These are phyloP conservation scores for Alternaria postmessia DNA, from an alignment of 2,329 filamentous ascomycete species.

Conservation along the genomic window DNA sequence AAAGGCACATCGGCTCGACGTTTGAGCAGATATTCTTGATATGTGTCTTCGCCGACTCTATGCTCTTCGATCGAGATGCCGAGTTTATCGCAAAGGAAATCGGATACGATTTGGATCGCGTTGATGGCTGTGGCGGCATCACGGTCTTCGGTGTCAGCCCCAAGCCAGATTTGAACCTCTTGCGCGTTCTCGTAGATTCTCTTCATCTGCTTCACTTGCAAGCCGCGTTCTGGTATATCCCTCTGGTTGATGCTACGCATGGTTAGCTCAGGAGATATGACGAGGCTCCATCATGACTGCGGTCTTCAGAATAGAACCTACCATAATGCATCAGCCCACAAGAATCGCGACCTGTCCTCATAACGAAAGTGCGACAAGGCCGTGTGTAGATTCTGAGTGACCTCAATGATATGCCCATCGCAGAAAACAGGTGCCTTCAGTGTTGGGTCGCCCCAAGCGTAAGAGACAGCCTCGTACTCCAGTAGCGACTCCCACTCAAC, in stretches of 20 bases:
- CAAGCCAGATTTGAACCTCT: too few species aligned
- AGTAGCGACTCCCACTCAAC: neutral
- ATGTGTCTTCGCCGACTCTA: neutral
- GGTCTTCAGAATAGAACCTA: accelerated
- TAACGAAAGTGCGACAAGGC: neutral
- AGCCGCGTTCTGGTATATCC: too few species aligned
- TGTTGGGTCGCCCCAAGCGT: neutral
- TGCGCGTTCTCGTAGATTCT: too few species aligned
- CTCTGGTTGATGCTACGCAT: neutral
- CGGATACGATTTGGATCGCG: too few species aligned
- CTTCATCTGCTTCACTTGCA: too few species aligned
- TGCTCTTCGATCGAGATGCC: too few species aligned
- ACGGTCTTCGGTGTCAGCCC: too few species aligned
- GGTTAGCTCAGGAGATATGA: neutral
- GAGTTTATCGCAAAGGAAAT: too few species aligned
- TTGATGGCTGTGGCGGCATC: too few species aligned
- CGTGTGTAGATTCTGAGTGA: neutral
- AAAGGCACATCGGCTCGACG: neutral
- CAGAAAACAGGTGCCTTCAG: neutral
- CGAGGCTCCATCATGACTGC: neutral
- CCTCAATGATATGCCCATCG: neutral
- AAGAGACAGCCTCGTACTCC: neutral
- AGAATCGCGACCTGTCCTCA: neutral
- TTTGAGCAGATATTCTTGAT: neutral
- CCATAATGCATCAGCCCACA: neutral